Conservation (phyloP, 192 early-diverging fungal species). For the Gonapodya prolifera region DNA sequence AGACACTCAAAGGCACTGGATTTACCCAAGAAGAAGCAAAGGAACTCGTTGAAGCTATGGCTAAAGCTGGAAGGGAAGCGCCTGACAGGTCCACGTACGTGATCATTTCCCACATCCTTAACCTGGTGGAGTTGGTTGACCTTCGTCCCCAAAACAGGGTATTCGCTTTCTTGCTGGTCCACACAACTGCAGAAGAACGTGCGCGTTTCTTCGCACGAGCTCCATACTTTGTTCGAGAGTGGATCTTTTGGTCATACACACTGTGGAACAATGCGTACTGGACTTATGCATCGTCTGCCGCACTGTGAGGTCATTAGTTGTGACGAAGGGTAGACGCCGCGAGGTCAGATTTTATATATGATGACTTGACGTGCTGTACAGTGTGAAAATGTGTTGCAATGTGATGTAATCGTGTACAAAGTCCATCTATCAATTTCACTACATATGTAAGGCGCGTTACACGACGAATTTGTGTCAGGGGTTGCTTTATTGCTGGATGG, state of each 20-base stretch:
- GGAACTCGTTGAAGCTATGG: background rate
- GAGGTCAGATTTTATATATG: no score
- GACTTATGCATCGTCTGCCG: background rate
- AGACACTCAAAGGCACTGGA: background rate
- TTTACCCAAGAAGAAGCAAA: background rate
- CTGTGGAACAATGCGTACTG: background rate
- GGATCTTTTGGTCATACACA: background rate
- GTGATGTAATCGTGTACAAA: no score
- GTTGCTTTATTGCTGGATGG: no score
- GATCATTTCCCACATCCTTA: background rate
- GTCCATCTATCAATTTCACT: no score
- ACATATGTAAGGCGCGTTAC: no score
- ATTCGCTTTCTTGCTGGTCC: background rate
- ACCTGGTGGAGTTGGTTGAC: background rate
- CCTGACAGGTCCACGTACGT: background rate
- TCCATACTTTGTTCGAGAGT: constrained; percentile 1
- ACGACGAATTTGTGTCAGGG: no score
- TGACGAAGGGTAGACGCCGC: no score
- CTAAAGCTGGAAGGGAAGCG: background rate
- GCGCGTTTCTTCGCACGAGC: background rate
- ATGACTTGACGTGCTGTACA: no score
- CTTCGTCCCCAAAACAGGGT: background rate
- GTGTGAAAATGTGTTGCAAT: no score
- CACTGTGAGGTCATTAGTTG: background rate
- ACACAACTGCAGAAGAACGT: background rate